Evolutionary conservation across 2,329 filamentous ascomycete genomes (phyloP), one percentile per base, ranked within the genome.

Genomic region (Pleomassaria siparia): DNA sequence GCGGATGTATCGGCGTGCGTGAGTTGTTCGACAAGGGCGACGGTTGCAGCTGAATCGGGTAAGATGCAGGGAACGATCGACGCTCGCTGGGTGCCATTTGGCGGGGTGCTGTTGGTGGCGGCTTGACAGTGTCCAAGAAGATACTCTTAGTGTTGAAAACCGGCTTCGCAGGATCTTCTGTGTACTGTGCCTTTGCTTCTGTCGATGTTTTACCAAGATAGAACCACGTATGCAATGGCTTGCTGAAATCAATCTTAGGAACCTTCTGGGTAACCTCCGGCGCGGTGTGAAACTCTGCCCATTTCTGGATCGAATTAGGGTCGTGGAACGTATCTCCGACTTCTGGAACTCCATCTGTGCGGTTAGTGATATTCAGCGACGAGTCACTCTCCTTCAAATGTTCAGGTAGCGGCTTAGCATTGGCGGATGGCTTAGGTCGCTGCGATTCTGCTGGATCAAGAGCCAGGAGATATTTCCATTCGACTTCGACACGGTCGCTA

Each of bases 131-230:
- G 37, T 89, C 86, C 64, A 91, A 70, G 69, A 87, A 91, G 64
- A 87, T 88, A 56, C 84, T 85, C 71, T 81, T 85, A 2, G 79
- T 74, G 50, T 89, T 89, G 69, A 89, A 80, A 37, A 75, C 74
- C n/a, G 72, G 78, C 48, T 76, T 77, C 49, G 72, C 74, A 35
- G 80, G 82, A 71, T 95, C 85, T 61, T 94, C 88, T 4, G 91
- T 95, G 72, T 94, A 99, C 67, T 95, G 90, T 21, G 91, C 86
- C 69, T 86, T 91, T 44, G 90, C 88, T 64, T 97, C 92, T 6
- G 92, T 96, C 18, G 92, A 97, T 16, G 81, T 82, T 67, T 84
- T 84, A 25, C 89, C 89, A 50, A 99, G 79, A 68, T 96, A 97
- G 73, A 90, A 82, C 89, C 91, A 97, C 15, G 96, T 70, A 65